These are phyloP conservation scores for Pilasporangium apinafurcum DNA, from an alignment of 352 stramenopile species.

Conservation along the genomic window DNA sequence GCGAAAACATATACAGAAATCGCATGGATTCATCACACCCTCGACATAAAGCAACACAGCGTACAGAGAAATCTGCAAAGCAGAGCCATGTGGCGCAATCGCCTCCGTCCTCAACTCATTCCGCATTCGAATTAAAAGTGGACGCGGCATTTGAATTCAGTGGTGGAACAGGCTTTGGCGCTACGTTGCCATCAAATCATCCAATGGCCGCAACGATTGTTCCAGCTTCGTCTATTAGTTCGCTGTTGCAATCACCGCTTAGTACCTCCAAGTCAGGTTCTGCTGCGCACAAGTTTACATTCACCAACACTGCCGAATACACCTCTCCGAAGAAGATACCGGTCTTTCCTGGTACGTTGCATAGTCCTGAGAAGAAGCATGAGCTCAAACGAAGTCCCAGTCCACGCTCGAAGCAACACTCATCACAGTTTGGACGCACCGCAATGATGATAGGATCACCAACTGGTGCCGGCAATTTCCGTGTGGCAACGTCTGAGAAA, in stretches of 20 bases:
- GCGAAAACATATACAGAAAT: no score
- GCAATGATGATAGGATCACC: neutral
- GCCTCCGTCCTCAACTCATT: neutral
- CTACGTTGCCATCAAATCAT: constrained; percentile 47
- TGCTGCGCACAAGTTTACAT: constrained; percentile 51
- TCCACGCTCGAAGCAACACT: constrained; percentile 12
- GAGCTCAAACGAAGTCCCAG: constrained; percentile 8
- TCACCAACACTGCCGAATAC: constrained; percentile 61
- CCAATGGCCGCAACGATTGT: constrained; percentile 30
- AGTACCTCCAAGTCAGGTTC: neutral
- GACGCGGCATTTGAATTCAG: constrained; percentile 71
- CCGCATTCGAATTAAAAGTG: constrained; percentile 27
- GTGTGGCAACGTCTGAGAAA: constrained; percentile 14
- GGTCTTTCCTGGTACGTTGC: constrained; percentile 52
- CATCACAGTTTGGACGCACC: neutral
- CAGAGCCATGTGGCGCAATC: no score
- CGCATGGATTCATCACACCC: no score
- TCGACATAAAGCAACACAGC: no score
- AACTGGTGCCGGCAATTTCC: neutral
- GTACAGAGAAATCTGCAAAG: no score
- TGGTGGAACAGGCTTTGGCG: constrained; percentile 52
- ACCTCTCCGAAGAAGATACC: constrained; percentile 76
- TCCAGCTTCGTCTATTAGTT: constrained; percentile 13
- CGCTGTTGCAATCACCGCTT: neutral
- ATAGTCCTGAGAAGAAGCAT: constrained; percentile 49